A percentile compares a stretch with the other conserved stretches of the same genome.
Conservation (phyloP, 2,329 filamentous ascomycete genomes). For the Aspergillus ochraceoroseus region DNA sequence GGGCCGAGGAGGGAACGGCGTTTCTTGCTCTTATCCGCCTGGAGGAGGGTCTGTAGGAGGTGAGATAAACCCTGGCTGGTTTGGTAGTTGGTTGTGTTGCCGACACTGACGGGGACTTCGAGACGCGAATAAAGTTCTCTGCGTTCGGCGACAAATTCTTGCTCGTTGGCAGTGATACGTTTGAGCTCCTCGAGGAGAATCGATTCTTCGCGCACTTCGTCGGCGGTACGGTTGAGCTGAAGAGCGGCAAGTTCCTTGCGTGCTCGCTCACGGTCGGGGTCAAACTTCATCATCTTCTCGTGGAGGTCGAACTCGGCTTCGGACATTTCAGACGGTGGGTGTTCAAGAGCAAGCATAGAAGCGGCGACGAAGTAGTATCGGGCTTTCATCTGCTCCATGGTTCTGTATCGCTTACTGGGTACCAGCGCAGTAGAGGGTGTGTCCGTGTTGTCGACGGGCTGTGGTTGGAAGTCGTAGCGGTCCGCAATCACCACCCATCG, state of each 20-base stretch:
- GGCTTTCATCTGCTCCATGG: slow-evolving; percentile 84
- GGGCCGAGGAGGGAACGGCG: slow-evolving; percentile 64
- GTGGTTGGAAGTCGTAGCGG: slow-evolving; percentile 67
- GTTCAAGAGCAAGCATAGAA: slow-evolving; percentile 73
- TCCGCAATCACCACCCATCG: slow-evolving; percentile 91
- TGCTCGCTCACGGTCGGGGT: slow-evolving; percentile 68
- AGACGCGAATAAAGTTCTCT: slow-evolving; percentile 81
- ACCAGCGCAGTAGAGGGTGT: slow-evolving; percentile 33
- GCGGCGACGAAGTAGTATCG: slow-evolving; percentile 85
- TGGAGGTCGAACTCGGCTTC: slow-evolving; percentile 75
- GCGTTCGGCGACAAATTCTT: slow-evolving; percentile 80
- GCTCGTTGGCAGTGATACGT: slow-evolving; percentile 80
- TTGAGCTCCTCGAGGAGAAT: slow-evolving; percentile 84
- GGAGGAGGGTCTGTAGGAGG: slow-evolving; percentile 75
- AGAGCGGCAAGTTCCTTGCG: slow-evolving; percentile 82
- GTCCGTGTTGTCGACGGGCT: slow-evolving; percentile 24
- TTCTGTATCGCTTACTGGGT: slow-evolving; percentile 50
- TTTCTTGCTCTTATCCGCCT: slow-evolving; percentile 83
- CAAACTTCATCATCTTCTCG: slow-evolving; percentile 81
- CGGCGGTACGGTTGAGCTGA: slow-evolving; percentile 70
- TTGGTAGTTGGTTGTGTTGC: slow-evolving; percentile 70
- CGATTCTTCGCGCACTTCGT: slow-evolving; percentile 90
- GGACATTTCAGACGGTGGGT: slow-evolving; percentile 81
- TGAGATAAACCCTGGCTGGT: slow-evolving; percentile 73
- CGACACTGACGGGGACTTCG: slow-evolving; percentile 69